Conservation (phyloP, 768 basidiomycete genomes). For the Rubroboletus pulcherrimus region DNA sequence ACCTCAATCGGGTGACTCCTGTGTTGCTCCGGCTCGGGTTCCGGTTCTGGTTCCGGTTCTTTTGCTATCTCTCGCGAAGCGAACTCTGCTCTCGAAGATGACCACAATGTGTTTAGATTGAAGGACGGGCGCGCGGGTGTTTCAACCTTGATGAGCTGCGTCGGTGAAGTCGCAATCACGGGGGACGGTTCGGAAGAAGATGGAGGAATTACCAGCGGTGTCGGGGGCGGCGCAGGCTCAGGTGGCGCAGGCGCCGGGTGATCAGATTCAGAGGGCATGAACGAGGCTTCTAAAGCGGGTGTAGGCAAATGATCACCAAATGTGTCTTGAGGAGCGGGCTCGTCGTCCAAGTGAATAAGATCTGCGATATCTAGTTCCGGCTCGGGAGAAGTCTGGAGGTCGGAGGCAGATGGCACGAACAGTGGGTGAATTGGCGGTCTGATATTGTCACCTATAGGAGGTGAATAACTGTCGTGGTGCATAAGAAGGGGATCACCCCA, state of each 20-base stretch:
- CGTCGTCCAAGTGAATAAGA: conserved; percentile 76
- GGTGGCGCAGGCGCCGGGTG: conserved; percentile 9
- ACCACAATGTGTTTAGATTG: conserved; percentile 72
- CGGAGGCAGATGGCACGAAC: conserved; percentile 38
- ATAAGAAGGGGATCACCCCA: conserved; percentile 64
- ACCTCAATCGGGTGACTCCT: conserved; percentile 47
- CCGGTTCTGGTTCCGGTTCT: conserved; percentile 25
- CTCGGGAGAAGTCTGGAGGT: conserved; percentile 41
- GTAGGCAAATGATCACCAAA: conserved; percentile 19
- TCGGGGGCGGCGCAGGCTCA: conserved; percentile 20
- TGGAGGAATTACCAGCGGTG: conserved; percentile 46
- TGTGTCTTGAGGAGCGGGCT: conserved; percentile 37
- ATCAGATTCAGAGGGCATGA: conserved; percentile 6
- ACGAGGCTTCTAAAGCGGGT: conserved; percentile 15
- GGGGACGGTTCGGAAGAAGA: conserved; percentile 34
- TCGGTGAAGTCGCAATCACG: conserved; percentile 22
- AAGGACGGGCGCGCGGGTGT: conserved; percentile 53
- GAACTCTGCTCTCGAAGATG: conserved; percentile 39
- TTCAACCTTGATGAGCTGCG: conserved; percentile 37
- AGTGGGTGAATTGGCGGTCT: conserved; percentile 33
- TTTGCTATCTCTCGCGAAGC: conserved; percentile 17
- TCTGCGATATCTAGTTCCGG: conserved; percentile 71
- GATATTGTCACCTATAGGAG: conserved; percentile 21
- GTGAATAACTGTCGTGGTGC: conserved; percentile 27
- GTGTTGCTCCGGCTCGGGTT: conserved; percentile 28